phyloP scores from a whole-genome alignment of 1,139 yeast genomes.

The Pichia sp. region DNA sequence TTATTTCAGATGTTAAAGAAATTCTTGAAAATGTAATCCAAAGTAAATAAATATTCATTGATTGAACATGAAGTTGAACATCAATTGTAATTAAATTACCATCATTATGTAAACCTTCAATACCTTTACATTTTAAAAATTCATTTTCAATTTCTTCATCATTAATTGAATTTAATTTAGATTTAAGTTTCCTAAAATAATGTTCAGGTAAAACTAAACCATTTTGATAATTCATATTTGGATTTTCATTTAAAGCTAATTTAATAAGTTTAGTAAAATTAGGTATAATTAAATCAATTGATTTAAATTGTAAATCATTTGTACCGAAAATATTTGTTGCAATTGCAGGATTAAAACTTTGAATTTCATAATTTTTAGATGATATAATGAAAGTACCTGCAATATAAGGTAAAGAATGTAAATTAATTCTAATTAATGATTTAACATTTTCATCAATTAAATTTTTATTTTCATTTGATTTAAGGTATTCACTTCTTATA shows the following conservation, averaged over 20 bases:
- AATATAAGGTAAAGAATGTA: conserved; percentile 76
- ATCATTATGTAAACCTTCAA: conserved; percentile 61
- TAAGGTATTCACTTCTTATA: conserved; percentile 49
- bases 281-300: conserved; percentile 58
- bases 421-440: conserved; percentile 40
- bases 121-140: conserved; percentile 58
- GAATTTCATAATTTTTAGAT: conserved; percentile 37
- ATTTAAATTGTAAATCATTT: conserved; percentile 42
- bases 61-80: conserved; percentile 70
- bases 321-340: conserved; percentile 74
- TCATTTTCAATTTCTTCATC: conserved; percentile 33
- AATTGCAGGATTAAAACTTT: conserved; percentile 72
- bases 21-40: conserved; percentile 83
- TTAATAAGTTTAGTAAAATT: conserved; percentile 49
- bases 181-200: conserved; percentile 59
- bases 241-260: conserved; percentile 39
- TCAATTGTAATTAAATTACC: conserved; percentile 63
- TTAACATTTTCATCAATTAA: conserved; percentile 30
- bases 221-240: conserved; percentile 32
- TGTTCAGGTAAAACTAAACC: conserved; percentile 82
- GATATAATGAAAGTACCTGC: conserved; percentile 80
- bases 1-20: too few species aligned
- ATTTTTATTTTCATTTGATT: conserved; percentile 27
- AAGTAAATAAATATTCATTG: conserved; percentile 50
- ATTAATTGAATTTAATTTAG: conserved; percentile 21